Conservation (phyloP, 2,329 filamentous ascomycete genomes). For the Arthroderma uncinatum region DNA sequence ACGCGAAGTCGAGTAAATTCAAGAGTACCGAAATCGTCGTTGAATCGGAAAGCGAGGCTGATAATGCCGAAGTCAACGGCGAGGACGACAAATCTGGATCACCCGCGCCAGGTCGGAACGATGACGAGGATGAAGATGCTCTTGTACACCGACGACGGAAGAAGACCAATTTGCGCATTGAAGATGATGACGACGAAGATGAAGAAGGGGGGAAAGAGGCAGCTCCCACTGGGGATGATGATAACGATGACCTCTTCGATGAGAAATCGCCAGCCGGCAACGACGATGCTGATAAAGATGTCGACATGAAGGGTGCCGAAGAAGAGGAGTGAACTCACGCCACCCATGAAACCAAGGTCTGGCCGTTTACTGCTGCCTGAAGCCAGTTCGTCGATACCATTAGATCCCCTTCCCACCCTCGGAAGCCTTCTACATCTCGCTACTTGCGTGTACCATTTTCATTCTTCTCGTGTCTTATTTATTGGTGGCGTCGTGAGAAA, state of each 20-base stretch:
- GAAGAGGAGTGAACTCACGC: slow-evolving; percentile 14
- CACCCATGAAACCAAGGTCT: not conserved
- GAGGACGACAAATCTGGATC: slow-evolving; percentile 1
- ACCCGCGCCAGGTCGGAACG: slow-evolving; percentile 20
- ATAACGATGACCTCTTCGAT: slow-evolving; percentile 30
- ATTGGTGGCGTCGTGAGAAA: not conserved
- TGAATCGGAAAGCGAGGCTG: slow-evolving; percentile 56
- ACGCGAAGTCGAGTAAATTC: slow-evolving; percentile 50
- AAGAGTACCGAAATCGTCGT: slow-evolving; percentile 79
- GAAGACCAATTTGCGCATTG: slow-evolving; percentile 25
- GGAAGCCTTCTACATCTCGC: not conserved
- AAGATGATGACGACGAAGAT: slow-evolving; percentile 32
- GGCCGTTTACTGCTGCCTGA: too few species aligned
- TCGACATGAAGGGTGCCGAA: slow-evolving; percentile 28
- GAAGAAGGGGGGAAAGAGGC: slow-evolving; percentile 37
- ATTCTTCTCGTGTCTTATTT: not conserved
- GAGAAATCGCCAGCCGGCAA: slow-evolving; percentile 21
- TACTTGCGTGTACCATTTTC: not conserved
- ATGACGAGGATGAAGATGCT: slow-evolving; percentile 38
- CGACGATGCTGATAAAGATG: slow-evolving; percentile 21
- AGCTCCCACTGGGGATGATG: slow-evolving; percentile 15
- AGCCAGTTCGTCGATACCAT: too few species aligned
- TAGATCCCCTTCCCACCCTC: not conserved
- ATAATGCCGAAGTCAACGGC: slow-evolving; percentile 16
- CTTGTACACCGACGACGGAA: slow-evolving; percentile 28